A percentile compares a stretch with the other conserved stretches of the same genome.
Evolutionary conservation across 1,284 basidiomycete species (phyloP).

Genomic region (Ustilago shanxiensis): DNA sequence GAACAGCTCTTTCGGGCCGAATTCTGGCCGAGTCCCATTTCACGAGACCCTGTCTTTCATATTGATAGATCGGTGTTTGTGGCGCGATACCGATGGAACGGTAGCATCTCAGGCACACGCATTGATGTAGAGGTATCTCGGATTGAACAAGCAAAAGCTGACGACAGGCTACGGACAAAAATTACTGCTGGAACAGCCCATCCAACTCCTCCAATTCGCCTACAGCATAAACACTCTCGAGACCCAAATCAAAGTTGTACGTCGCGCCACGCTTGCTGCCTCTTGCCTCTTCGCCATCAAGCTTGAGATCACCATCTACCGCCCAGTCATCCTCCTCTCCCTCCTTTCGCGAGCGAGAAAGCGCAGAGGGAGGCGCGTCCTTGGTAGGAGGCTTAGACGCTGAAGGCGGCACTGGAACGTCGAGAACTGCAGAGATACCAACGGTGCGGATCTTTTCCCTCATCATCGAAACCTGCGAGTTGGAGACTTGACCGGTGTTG

Average conservation of each 20-base stretch:
- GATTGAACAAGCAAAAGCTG: not conserved
- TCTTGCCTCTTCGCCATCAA: slow-evolving; percentile 12
- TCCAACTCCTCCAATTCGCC: slow-evolving; percentile 56
- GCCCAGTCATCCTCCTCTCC: slow-evolving; percentile 34
- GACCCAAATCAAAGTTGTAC: slow-evolving; percentile 72
- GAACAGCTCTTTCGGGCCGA: not conserved
- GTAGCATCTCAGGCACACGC: not conserved
- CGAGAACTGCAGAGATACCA: slow-evolving; percentile 77
- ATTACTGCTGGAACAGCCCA: slow-evolving; percentile 44
- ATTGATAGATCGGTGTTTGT: too few species aligned
- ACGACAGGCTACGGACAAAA: not conserved
- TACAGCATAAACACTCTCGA: slow-evolving; percentile 69
- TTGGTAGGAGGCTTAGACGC: slow-evolving; percentile 35
- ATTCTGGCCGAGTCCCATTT: not conserved
- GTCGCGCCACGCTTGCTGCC: slow-evolving; percentile 58
- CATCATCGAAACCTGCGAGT: slow-evolving; percentile 78
- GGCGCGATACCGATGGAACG: too few species aligned
- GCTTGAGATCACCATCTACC: slow-evolving; percentile 35
- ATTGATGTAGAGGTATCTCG: not conserved
- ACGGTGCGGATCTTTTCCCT: slow-evolving; percentile 81
- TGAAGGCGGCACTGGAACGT: slow-evolving; percentile 51
- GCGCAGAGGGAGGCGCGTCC: slow-evolving; percentile 36
- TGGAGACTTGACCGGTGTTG: slow-evolving; percentile 81
- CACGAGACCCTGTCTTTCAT: too few species aligned
- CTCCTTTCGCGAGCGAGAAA: slow-evolving; percentile 16